Conservation (phyloP, 345 rosid species). For the Capsella bursapastoris region DNA sequence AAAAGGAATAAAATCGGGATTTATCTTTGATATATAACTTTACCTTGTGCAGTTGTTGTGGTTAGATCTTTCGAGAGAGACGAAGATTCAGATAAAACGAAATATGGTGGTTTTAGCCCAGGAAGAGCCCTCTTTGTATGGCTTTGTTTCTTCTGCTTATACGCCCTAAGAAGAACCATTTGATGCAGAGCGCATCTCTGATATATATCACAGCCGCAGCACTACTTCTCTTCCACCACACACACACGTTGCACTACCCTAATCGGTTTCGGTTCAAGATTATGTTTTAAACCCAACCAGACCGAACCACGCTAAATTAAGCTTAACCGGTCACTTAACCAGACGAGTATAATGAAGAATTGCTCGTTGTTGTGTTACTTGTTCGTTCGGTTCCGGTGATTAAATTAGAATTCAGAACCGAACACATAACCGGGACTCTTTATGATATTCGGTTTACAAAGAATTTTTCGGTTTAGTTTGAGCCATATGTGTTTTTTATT, state of each 20-base stretch:
- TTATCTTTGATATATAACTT: constrained; percentile 5
- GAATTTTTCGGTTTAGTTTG: constrained; percentile 21
- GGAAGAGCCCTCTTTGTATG: constrained; percentile 44
- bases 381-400: background rate
- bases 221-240: constrained; percentile 48
- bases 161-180: constrained; percentile 36
- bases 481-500: background rate
- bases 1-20: background rate
- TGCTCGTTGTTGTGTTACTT: too few species aligned
- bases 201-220: constrained; percentile 48
- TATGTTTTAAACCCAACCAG: background rate
- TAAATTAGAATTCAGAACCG: background rate
- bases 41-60: constrained; percentile 33
- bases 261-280: constrained; percentile 37
- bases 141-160: constrained; percentile 45
- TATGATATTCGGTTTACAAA: background rate
- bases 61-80: constrained; percentile 29
- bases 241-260: constrained; percentile 49
- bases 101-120: constrained; percentile 31
- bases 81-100: constrained; percentile 33
- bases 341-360: too few species aligned
- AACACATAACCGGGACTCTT: background rate
- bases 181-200: constrained; percentile 30
- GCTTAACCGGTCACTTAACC: background rate
- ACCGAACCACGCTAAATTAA: constrained; percentile 11